Evolutionary conservation across 192 early-diverging fungal species (phyloP), one percentile per base, ranked within the genome.

Genomic region (Backusella liffmaniae): DNA sequence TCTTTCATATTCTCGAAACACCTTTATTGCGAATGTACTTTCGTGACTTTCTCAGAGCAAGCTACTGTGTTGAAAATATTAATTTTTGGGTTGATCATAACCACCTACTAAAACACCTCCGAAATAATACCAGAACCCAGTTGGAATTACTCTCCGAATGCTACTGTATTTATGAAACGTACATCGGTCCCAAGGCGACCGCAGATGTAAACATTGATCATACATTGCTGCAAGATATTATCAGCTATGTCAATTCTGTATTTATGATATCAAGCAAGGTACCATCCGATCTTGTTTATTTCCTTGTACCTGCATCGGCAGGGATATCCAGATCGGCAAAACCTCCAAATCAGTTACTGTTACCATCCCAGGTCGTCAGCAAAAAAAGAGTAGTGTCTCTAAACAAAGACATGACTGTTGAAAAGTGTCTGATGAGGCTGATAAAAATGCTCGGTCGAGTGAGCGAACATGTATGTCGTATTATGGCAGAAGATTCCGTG

Each of bases 61-160:
- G 90, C 67, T 89, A 90, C 46, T 93, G 91, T 74, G 89, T 90
- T 49, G 93, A 94, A 53, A 94, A 94, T 74, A 80, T 91, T 21
- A 83, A 88, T n/a, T 94, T 94, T 44, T 89, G 87, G 82, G 73
- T 88, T 2, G 91, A 94, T 46, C 75, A 81, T 72, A 51, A 73
- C 67, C 18, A 77, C 69, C n/a, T 88, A 51, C 41, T 86, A 26
- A 79, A 79, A 30, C 73, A 79, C 2, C 32, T 37, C 73, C 66
- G 72, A 85, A 74, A 81, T 73, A 30, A 73, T 73, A 66, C 75
- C 59, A 62, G 73, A 26, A 49, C 16, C 21, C 36, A 46, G 9
- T 71, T 81, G 32, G 85, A 84, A 30, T 79, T 85, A 42, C 71
- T 80, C 29, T 77, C 79, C 0, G 86, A 90, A 32, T 86, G 84